A percentile compares a stretch with the other conserved stretches of the same genome.
Conservation (phyloP, 2,329 filamentous ascomycete species). For the Hypomyces rosellus region DNA sequence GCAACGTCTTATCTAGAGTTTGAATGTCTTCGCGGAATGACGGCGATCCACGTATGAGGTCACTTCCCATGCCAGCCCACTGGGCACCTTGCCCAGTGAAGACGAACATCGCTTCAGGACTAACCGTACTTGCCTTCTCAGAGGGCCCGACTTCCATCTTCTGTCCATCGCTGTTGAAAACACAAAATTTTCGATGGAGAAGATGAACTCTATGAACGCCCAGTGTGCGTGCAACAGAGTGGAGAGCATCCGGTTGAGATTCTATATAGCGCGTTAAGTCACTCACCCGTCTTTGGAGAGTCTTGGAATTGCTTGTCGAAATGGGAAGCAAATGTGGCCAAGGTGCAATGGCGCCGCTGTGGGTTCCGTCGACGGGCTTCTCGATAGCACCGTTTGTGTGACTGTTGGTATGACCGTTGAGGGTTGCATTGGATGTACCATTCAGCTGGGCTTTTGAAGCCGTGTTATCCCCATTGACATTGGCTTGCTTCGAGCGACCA, state of each 20-base stretch:
- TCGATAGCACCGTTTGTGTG: too few relatives aligned
- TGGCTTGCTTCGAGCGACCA: constrained; percentile 12
- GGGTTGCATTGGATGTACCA: neutral
- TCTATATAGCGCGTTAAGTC: too few relatives aligned
- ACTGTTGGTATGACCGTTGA: too few relatives aligned
- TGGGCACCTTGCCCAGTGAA: constrained; percentile 33
- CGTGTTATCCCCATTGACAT: constrained; percentile 21
- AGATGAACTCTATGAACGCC: constrained; percentile 22
- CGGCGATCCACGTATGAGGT: constrained; percentile 14
- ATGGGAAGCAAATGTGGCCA: neutral
- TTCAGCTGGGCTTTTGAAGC: neutral
- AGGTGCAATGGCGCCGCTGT: too few relatives aligned
- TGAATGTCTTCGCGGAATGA: constrained; percentile 10
- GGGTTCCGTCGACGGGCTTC: too few relatives aligned
- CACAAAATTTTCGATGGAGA: constrained; percentile 19
- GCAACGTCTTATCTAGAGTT: constrained; percentile 8
- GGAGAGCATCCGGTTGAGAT: neutral
- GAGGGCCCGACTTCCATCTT: neutral
- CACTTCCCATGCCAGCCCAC: constrained; percentile 25
- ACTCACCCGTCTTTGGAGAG: too few relatives aligned
- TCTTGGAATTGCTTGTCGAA: neutral
- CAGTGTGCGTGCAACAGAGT: constrained; percentile 2
- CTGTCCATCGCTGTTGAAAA: constrained; percentile 7
- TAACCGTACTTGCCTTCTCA: neutral
- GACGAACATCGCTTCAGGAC: constrained; percentile 8